Base-by-base conservation (phyloP, 176 grass and related monocot genomes). In the Carex littledalei region DNA sequence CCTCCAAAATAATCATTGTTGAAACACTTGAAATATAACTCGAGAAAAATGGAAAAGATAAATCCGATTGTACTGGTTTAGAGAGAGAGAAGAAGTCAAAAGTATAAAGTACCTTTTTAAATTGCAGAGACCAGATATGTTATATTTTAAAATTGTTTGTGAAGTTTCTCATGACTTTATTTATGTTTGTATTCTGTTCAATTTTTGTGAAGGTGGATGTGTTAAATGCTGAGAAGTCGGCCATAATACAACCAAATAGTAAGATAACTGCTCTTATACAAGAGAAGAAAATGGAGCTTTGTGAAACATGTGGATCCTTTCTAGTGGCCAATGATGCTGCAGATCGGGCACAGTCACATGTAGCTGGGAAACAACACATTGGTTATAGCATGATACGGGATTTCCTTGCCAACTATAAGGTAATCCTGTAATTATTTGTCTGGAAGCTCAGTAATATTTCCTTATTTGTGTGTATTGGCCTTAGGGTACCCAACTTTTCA, bases 211-310 rank as follows among this genome's bases (percentile, higher is more conserved):
- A 97, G 94, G 91, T 94, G 66, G 94, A 97, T 64, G 79, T 85
- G 67, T 82, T 97, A 80, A 97, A 94, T 31, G 83, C 87, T 73
- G 92, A 97, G 83, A 97, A 97, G 84, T 89, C 92, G 39, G 87
- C 88, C 50, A 86, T 97, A 87, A 72, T 87, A 70, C 85, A 92
- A 81, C 90, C 92, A 90, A 89, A 92, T 82, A 92, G 84, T 68
- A 97, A 97, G 86, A 82, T 74, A 50, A 79, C 86, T 58, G 90
- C 93, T 55, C 90, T 97, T 92, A 77, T 87, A 50, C 88, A 90
- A 81, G 94, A 97, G 76, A 97, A 97, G 83, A 97, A 97, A 86
- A 98, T 97, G 94, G 91, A 91, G 84, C 90, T 97, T 32, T 97
- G 94, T 63, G 94, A 97, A 79, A 91, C 88, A 58, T 98, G 95